Percentiles rank a stretch among this genome's conserved stretches.
These are phyloP conservation scores for Leccinum insolens DNA, from an alignment of 1,284 basidiomycete genomes.

Conservation along the genomic window DNA sequence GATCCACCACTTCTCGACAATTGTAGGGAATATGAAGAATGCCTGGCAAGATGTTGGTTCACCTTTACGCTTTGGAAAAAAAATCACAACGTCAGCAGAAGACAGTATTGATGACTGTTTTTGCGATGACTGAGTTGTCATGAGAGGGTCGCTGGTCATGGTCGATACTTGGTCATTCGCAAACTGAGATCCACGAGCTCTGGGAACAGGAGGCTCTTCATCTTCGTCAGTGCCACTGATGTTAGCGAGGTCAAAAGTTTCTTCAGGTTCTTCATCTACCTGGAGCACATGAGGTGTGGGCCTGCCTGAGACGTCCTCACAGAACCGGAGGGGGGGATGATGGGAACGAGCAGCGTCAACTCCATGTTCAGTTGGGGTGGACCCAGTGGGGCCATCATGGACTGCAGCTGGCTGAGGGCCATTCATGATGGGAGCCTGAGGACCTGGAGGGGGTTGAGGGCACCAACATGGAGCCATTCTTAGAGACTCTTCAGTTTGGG, in stretches of 20 bases:
- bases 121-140: not conserved
- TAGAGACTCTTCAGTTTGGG: no score
- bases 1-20: no score
- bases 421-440: not conserved
- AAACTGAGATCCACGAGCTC: not conserved
- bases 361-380: no score
- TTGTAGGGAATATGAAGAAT: no score
- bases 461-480: no score
- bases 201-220: not conserved
- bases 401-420: not conserved
- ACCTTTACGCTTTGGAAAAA: not conserved
- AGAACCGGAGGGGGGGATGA: not conserved
- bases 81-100: not conserved
- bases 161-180: not conserved
- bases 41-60: not conserved
- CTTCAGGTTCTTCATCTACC: not conserved
- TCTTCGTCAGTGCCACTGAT: not conserved
- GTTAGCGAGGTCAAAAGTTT: not conserved
- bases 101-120: not conserved
- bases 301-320: not conserved
- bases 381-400: not conserved
- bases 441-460: not conserved
- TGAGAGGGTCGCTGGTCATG: not conserved
- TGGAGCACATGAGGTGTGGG: not conserved
- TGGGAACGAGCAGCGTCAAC: not conserved